These are phyloP conservation scores for Pseudopithomyces chartarum DNA, from an alignment of 2,329 filamentous ascomycete species.

Conservation along the genomic window DNA sequence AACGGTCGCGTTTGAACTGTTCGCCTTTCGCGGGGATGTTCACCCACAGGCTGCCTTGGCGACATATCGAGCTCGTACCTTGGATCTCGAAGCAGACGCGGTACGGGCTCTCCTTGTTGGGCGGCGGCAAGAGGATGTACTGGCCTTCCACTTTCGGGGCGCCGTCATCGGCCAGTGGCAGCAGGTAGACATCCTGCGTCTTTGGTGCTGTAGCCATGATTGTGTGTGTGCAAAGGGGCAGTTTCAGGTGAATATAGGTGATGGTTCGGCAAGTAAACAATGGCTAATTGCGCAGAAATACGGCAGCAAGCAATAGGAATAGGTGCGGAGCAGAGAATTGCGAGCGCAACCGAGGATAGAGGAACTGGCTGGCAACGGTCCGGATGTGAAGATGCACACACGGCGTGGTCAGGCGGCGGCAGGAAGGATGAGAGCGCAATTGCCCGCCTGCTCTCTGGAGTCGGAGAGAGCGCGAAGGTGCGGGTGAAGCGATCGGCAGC, in stretches of 20 bases:
- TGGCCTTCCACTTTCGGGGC: slow-evolving; percentile 86
- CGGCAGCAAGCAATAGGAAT: slow-evolving; percentile 7
- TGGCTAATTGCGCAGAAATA: slow-evolving; percentile 13
- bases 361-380: neutral
- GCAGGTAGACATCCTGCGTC: slow-evolving; percentile 69
- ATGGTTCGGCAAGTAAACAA: slow-evolving; percentile 26
- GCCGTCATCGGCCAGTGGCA: slow-evolving; percentile 90
- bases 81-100: slow-evolving; percentile 87
- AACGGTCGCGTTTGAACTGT: slow-evolving; percentile 77
- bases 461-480: slow-evolving; percentile 7
- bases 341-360: neutral
- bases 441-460: slow-evolving; percentile 8
- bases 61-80: slow-evolving; percentile 93
- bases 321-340: slow-evolving; percentile 16
- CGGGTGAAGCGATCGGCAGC: slow-evolving; percentile 8
- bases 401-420: neutral
- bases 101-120: slow-evolving; percentile 66
- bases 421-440: slow-evolving; percentile 11
- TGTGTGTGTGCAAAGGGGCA: slow-evolving; percentile 10
- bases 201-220: slow-evolving; percentile 31
- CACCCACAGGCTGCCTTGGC: slow-evolving; percentile 93
- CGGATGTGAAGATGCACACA: neutral
- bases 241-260: slow-evolving; percentile 9
- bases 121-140: slow-evolving; percentile 89
- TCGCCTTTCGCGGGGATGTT: slow-evolving; percentile 83